Percentiles rank a stretch among this genome's conserved stretches.
Conservation (phyloP, 495 filamentous ascomycete genomes). For the Hypoxylon trugodes region DNA sequence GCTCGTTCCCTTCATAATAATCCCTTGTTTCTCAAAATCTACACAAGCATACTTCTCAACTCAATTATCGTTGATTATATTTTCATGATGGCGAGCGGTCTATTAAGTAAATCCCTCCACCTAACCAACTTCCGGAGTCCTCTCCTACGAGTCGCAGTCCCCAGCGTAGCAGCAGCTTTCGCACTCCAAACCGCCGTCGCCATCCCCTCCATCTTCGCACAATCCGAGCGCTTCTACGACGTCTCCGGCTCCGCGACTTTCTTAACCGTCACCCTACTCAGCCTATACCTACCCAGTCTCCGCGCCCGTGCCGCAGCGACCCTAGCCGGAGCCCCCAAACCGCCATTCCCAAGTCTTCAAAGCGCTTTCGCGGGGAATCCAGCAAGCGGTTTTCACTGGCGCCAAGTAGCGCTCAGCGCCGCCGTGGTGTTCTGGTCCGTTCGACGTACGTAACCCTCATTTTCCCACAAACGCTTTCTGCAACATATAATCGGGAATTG, state of each 20-base stretch:
- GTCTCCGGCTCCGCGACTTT: slow-evolving; percentile 69
- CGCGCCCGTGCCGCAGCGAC: slow-evolving; percentile 55
- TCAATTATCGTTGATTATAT: neutral
- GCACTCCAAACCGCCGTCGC: slow-evolving; percentile 64
- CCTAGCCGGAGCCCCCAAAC: slow-evolving; percentile 48
- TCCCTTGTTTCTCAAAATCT: neutral
- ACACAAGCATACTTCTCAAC: neutral
- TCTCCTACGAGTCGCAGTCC: slow-evolving; percentile 67
- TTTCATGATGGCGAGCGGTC: slow-evolving; percentile 48
- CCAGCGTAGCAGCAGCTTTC: slow-evolving; percentile 64
- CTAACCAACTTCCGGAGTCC: slow-evolving; percentile 65
- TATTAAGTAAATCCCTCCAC: slow-evolving; percentile 61
- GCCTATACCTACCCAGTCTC: slow-evolving; percentile 67
- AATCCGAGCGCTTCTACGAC: slow-evolving; percentile 71
- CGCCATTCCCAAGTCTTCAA: slow-evolving; percentile 58
- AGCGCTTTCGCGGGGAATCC: slow-evolving; percentile 43
- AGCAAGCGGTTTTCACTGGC: slow-evolving; percentile 63
- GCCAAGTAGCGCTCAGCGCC: slow-evolving; percentile 65
- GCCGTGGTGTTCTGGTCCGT: slow-evolving; percentile 66
- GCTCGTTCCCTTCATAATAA: neutral
- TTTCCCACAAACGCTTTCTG: no score
- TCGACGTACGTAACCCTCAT: slow-evolving; percentile 53
- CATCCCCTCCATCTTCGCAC: slow-evolving; percentile 63
- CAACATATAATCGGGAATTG: no score
- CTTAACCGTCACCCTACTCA: slow-evolving; percentile 63